Percentiles rank a stretch among this genome's conserved stretches.
Evolutionary conservation across 2,329 filamentous ascomycete species (phyloP).

Genomic region (Aspergillus eucalypticola): DNA sequence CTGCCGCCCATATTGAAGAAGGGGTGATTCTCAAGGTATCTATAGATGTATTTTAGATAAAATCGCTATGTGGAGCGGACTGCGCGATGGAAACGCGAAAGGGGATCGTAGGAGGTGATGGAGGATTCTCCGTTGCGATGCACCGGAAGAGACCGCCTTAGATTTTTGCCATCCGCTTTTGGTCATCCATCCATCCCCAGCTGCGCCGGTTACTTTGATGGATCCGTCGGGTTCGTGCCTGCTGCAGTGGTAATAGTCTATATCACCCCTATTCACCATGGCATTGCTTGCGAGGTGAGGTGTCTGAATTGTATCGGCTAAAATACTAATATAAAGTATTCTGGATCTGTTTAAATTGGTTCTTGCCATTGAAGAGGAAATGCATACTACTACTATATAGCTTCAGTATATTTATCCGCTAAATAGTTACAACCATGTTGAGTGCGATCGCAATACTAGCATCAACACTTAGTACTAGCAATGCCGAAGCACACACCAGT

Average conservation of each 20-base stretch:
- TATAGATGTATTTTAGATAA: conserved; percentile 8
- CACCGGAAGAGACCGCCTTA: conserved; percentile 25
- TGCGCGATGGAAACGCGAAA: conserved; percentile 17
- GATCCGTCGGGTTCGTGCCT: not conserved
- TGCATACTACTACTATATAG: too few relatives aligned
- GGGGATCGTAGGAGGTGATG: conserved; percentile 15
- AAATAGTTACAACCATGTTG: not conserved
- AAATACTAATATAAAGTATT: too few relatives aligned
- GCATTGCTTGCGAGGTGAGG: too few relatives aligned
- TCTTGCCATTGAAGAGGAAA: too few relatives aligned
- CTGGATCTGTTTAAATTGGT: too few relatives aligned
- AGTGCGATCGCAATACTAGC: not conserved
- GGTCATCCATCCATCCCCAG: conserved; percentile 12
- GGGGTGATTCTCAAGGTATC: conserved; percentile 1
- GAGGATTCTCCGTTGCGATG: conserved; percentile 16
- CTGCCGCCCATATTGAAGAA: conserved; percentile 54
- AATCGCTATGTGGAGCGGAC: conserved; percentile 8
- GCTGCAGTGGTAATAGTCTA: not conserved
- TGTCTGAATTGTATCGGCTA: too few relatives aligned
- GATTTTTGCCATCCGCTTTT: conserved; percentile 18
- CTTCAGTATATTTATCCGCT: not conserved
- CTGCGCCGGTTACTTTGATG: not conserved
- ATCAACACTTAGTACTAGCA: not conserved
- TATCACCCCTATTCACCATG: too few relatives aligned
- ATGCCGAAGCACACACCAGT: not conserved